Conservation (phyloP, 1,284 basidiomycete genomes). For the Gomphus bonarii region DNA sequence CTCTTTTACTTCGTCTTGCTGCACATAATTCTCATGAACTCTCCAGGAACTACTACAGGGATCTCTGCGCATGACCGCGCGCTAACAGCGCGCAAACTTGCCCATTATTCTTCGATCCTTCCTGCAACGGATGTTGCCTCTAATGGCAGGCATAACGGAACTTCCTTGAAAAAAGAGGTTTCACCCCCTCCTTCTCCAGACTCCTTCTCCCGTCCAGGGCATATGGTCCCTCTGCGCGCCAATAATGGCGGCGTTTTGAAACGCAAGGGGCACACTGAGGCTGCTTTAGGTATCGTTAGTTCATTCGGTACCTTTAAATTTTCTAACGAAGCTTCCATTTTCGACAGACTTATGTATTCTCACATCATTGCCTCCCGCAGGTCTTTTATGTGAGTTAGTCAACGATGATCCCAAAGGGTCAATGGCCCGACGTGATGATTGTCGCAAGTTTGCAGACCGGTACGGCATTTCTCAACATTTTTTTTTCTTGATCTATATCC, state of each 20-base stretch:
- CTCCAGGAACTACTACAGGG: slow-evolving; percentile 81
- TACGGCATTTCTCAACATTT: background rate
- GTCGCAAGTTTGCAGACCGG: slow-evolving; percentile 82
- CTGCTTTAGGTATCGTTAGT: slow-evolving; percentile 45
- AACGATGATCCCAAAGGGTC: slow-evolving; percentile 83
- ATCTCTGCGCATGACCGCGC: slow-evolving; percentile 96
- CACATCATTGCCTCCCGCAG: slow-evolving; percentile 69
- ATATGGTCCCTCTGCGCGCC: slow-evolving; percentile 89
- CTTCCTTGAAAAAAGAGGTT: background rate
- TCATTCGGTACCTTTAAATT: background rate
- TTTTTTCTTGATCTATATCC: background rate
- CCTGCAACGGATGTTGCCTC: background rate
- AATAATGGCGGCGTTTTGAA: slow-evolving; percentile 76
- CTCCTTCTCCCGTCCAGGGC: slow-evolving; percentile 90
- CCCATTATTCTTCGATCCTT: slow-evolving; percentile 21
- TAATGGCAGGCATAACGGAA: background rate
- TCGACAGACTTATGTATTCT: slow-evolving; percentile 71
- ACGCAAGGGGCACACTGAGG: slow-evolving; percentile 91
- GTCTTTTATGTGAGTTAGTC: slow-evolving; percentile 91
- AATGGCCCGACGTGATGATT: slow-evolving; percentile 97
- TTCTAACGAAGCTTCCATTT: background rate
- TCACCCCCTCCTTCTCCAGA: slow-evolving; percentile 41
- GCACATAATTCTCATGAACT: slow-evolving; percentile 3
- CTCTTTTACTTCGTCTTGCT: background rate
- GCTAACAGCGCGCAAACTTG: slow-evolving; percentile 76